These are phyloP conservation scores for Salix suchowensis DNA, from an alignment of 345 rosid genomes.

Conservation along the genomic window DNA sequence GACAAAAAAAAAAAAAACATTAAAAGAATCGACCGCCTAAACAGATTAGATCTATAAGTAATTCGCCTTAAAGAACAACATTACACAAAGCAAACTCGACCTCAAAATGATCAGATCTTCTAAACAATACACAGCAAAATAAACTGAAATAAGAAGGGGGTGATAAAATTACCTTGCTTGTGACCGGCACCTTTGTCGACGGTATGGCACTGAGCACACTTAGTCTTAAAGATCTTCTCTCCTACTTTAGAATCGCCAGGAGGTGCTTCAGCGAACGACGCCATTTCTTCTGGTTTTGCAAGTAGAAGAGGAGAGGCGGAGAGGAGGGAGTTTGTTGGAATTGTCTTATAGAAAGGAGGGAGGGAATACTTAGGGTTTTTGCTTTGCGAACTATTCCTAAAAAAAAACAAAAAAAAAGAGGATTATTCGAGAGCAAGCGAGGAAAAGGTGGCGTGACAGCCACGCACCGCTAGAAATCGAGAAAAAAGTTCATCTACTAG, in stretches of 20 bases:
- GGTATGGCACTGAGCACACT: constrained; percentile 75
- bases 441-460: neutral
- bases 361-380: neutral
- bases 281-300: constrained; percentile 33
- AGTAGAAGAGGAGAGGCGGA: too few relatives aligned
- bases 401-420: neutral
- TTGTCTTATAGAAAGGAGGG: neutral
- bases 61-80: neutral
- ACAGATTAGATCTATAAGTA: neutral
- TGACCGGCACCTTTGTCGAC: constrained; percentile 59
- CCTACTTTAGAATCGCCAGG: constrained; percentile 53
- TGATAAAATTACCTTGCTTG: constrained; percentile 45
- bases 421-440: neutral
- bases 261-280: constrained; percentile 60
- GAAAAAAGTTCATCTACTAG: neutral
- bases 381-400: neutral
- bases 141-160: neutral
- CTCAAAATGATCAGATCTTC: neutral
- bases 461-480: neutral
- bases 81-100: neutral
- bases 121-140: neutral
- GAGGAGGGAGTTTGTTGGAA: neutral
- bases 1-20: too few relatives aligned
- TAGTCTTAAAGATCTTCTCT: constrained; percentile 66
- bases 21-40: neutral